Conservation (phyloP, 2,329 filamentous ascomycete species). For the Colletotrichum noveboracense region DNA sequence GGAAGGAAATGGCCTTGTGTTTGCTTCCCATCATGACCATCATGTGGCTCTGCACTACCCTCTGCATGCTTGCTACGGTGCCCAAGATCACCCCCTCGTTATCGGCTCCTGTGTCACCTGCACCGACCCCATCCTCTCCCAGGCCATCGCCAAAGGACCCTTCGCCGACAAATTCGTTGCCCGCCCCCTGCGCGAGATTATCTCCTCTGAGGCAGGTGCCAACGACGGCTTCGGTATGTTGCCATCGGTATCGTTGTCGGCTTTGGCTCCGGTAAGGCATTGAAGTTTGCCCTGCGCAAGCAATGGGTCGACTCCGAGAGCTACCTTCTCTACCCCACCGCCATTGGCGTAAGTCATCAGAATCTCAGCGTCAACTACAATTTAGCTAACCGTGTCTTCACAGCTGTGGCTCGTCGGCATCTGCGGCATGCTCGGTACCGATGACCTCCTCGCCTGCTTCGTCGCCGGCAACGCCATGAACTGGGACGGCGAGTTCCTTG, state of each 20-base stretch:
- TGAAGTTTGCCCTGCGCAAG: slow-evolving; percentile 49
- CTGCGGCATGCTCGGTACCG: slow-evolving; percentile 61
- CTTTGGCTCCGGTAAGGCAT: slow-evolving; percentile 47
- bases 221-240: slow-evolving; percentile 23
- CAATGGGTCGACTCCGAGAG: slow-evolving; percentile 62
- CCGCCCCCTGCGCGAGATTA: slow-evolving; percentile 62
- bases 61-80: slow-evolving; percentile 59
- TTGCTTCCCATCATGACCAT: slow-evolving; percentile 66
- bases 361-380: background rate
- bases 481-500: slow-evolving; percentile 66
- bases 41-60: slow-evolving; percentile 65
- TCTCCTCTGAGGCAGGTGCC: slow-evolving; percentile 58
- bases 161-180: slow-evolving; percentile 68
- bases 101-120: slow-evolving; percentile 66
- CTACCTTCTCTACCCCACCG: slow-evolving; percentile 57
- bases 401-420: slow-evolving; percentile 63
- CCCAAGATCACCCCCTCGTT: slow-evolving; percentile 60
- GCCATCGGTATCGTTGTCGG: slow-evolving; percentile 59
- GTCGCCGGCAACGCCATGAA: slow-evolving; percentile 64
- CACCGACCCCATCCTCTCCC: slow-evolving; percentile 66
- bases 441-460: slow-evolving; percentile 67
- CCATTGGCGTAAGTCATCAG: slow-evolving; percentile 43
- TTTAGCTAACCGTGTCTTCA: background rate
- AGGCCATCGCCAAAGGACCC: slow-evolving; percentile 66
- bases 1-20: slow-evolving; percentile 59